Evolutionary conservation across 1,284 basidiomycete species (phyloP).

Genomic region (Melampsora americana): DNA sequence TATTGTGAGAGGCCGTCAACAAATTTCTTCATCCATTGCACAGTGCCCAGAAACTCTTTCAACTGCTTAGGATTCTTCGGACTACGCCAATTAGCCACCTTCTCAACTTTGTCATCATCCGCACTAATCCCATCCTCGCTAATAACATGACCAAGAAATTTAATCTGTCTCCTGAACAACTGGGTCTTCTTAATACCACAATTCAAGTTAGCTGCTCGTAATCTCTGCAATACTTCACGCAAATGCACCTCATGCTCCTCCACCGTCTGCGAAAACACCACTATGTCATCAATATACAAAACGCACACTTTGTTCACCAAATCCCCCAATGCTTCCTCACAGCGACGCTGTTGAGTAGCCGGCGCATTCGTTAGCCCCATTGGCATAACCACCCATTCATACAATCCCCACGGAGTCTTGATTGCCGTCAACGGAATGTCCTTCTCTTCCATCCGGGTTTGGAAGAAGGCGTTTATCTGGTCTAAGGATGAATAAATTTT

Average conservation of each 20-base stretch:
- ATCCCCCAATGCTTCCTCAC: background rate
- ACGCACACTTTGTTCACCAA: slow-evolving; percentile 1
- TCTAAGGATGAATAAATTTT: background rate
- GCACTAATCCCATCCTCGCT: no score
- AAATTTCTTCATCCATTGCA: no score
- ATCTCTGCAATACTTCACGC: background rate
- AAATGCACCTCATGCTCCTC: background rate
- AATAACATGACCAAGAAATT: background rate
- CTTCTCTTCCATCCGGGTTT: background rate
- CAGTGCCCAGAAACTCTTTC: no score
- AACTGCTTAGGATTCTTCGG: background rate
- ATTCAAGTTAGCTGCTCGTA: no score
- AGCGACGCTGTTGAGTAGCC: background rate
- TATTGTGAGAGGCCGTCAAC: no score
- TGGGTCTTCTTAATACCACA: no score
- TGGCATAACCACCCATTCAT: slow-evolving; percentile 55
- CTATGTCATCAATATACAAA: slow-evolving; percentile 5
- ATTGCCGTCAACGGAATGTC: slow-evolving; percentile 2
- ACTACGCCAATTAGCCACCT: no score
- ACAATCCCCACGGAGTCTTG: slow-evolving; percentile 48
- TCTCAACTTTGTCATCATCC: no score
- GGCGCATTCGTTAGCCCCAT: slow-evolving; percentile 1
- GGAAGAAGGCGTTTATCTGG: background rate
- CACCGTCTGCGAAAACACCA: no score
- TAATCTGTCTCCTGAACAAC: no score